Conservation (phyloP, 108 stramenopile species). For the Stephanodiscus minutulus region DNA sequence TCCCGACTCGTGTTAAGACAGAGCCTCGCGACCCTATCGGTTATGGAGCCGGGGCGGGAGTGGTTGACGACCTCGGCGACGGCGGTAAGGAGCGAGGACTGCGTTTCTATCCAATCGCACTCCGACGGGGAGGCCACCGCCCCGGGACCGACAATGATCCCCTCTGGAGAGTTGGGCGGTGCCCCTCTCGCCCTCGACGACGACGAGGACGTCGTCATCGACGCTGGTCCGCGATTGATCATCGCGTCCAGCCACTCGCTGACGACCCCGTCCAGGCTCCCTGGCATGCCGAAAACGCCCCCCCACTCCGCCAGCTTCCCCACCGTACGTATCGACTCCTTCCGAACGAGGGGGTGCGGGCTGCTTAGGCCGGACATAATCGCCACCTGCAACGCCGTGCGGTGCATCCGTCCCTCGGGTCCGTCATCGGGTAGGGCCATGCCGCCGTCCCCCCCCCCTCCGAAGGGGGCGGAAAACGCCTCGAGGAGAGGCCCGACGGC, state of each 20-base stretch:
- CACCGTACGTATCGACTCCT: conserved; percentile 40
- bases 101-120: conserved; percentile 24
- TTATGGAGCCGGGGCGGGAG: conserved; percentile 30
- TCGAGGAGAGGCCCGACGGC: conserved; percentile 48
- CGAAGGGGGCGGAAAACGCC: conserved; percentile 44
- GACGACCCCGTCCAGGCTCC: conserved; percentile 38
- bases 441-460: conserved; percentile 47
- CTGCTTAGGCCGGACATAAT: conserved; percentile 28
- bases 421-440: conserved; percentile 47
- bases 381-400: conserved; percentile 35
- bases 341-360: conserved; percentile 23
- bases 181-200: not conserved
- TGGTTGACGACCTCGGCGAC: conserved; percentile 31
- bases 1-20: conserved; percentile 39
- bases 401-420: conserved; percentile 18
- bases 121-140: not conserved
- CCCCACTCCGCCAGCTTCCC: conserved; percentile 48
- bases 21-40: conserved; percentile 42
- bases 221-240: too few species aligned
- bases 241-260: conserved; percentile 30
- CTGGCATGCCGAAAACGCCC: conserved; percentile 39
- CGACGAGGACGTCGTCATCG: not conserved
- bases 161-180: conserved; percentile 21
- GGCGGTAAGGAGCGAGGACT: conserved; percentile 22
- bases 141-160: conserved; percentile 38